phyloP scores from a whole-genome alignment of 2,329 filamentous ascomycete species.

The Colletotrichum theobromicola region DNA sequence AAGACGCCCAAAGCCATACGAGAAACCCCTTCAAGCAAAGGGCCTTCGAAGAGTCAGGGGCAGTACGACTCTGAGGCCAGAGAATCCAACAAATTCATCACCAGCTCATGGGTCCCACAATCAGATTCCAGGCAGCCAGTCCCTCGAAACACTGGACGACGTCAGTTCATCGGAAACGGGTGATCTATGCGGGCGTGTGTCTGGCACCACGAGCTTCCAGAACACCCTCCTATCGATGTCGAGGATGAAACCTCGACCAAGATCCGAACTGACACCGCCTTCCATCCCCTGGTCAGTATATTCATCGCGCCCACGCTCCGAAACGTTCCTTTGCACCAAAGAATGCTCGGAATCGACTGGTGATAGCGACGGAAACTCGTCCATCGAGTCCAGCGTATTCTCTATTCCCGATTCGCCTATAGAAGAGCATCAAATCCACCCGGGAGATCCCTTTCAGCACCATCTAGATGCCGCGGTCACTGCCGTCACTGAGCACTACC shows the following conservation, averaged over 20 bases:
- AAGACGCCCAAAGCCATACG: not conserved
- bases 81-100: not conserved
- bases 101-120: not conserved
- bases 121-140: not conserved
- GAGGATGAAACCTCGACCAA: not conserved
- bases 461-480: not conserved
- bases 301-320: not conserved
- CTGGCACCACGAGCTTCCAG: not conserved
- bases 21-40: not conserved
- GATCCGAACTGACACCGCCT: not conserved
- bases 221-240: not conserved
- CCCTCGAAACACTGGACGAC: not conserved
- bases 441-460: not conserved
- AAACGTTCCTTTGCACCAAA: not conserved
- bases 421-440: not conserved
- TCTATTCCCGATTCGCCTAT: not conserved
- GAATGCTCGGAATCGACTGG: not conserved
- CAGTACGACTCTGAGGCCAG: not conserved
- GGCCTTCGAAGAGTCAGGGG: slow-evolving; percentile 1
- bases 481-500: not conserved
- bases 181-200: not conserved
- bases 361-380: slow-evolving; percentile 3
- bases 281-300: not conserved
- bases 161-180: not conserved
- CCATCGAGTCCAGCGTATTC: slow-evolving; percentile 3